Conservation (phyloP, 1,284 basidiomycete genomes). For the Malassezia brasiliensis region DNA sequence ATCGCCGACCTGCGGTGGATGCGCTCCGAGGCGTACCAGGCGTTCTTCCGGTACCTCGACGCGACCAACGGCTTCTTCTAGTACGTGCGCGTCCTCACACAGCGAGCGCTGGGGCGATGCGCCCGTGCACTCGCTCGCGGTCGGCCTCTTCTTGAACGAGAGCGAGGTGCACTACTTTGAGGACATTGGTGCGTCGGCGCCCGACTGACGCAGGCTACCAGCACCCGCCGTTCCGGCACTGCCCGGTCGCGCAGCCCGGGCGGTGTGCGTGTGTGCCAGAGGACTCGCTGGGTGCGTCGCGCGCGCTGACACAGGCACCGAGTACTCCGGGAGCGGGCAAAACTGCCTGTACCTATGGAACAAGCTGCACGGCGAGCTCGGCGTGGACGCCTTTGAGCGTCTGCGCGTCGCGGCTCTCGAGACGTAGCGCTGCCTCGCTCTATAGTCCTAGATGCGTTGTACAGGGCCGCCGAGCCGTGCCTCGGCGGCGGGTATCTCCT, state of each 20-base stretch:
- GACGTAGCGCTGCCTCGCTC: neutral
- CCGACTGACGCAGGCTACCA: constrained; percentile 20
- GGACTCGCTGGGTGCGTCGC: constrained; percentile 1
- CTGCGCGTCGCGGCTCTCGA: neutral
- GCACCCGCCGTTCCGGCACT: constrained; percentile 32
- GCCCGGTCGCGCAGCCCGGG: constrained; percentile 18
- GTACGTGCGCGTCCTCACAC: neutral
- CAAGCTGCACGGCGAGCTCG: neutral
- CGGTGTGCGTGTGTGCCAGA: constrained; percentile 1
- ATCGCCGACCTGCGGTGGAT: constrained; percentile 66
- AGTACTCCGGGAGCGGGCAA: neutral
- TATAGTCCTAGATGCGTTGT: neutral
- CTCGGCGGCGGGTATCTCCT: no score
- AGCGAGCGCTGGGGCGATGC: constrained; percentile 69
- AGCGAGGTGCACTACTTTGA: constrained; percentile 31
- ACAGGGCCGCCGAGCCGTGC: neutral
- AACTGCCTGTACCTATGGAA: constrained; percentile 5
- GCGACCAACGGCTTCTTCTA: constrained; percentile 56
- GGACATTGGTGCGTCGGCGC: constrained; percentile 17
- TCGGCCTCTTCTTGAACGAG: constrained; percentile 26
- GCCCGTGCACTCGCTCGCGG: constrained; percentile 50
- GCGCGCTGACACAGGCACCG: neutral
- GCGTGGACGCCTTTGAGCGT: neutral
- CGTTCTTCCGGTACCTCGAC: constrained; percentile 61
- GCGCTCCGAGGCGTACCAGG: constrained; percentile 63